These are phyloP conservation scores for Ocimum tenuiflorum DNA, from an alignment of 257 asterid genomes.

Conservation along the genomic window DNA sequence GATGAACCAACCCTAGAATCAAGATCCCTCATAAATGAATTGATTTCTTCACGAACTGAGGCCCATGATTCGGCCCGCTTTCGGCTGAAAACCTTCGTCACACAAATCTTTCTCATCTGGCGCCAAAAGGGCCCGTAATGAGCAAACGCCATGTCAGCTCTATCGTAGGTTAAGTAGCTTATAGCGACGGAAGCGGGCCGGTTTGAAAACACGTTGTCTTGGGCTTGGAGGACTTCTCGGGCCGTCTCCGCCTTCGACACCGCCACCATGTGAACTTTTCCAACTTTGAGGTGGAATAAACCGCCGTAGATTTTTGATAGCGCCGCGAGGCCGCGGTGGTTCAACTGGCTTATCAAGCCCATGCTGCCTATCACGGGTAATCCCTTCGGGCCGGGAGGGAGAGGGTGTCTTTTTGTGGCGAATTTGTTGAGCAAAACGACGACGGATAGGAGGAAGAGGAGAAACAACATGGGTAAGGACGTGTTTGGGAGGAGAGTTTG, in stretches of 20 bases:
- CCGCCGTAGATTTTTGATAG: constrained; percentile 68
- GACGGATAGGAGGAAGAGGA: constrained; percentile 8
- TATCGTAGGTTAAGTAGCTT: constrained; percentile 51
- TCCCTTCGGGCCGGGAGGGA: constrained; percentile 76
- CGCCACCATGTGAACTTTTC: constrained; percentile 50
- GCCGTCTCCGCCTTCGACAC: constrained; percentile 66
- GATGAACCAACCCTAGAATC: neutral
- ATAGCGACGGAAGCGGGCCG: constrained; percentile 69
- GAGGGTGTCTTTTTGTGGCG: neutral
- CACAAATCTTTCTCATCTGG: constrained; percentile 71
- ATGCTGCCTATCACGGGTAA: constrained; percentile 62
- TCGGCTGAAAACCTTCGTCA: constrained; percentile 66
- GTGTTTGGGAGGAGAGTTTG: constrained; percentile 16
- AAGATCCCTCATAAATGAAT: constrained; percentile 18
- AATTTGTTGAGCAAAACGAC: neutral
- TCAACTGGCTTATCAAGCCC: constrained; percentile 48
- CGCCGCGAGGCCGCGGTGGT: constrained; percentile 64
- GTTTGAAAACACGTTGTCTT: constrained; percentile 64
- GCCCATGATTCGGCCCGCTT: constrained; percentile 80
- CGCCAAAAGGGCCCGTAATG: constrained; percentile 89
- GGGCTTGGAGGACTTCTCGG: constrained; percentile 65
- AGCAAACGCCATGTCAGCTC: constrained; percentile 86
- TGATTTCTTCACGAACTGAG: constrained; percentile 62
- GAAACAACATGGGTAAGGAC: constrained; percentile 1
- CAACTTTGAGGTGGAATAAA: constrained; percentile 48